Base-by-base conservation (phyloP, 1,139 yeast genomes). In the Magnusiomyces fungicola region DNA sequence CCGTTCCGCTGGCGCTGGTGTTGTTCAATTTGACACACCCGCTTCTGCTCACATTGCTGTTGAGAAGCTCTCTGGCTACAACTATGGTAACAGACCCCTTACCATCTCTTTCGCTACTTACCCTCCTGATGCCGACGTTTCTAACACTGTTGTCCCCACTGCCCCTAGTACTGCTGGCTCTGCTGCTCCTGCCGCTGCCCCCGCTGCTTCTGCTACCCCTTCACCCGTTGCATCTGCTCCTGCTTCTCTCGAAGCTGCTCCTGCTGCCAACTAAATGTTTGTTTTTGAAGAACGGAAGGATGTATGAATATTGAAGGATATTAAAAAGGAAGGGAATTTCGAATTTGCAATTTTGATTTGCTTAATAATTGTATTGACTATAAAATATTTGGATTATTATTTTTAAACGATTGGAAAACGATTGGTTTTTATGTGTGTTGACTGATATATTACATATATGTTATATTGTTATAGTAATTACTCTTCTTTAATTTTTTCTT, bases 51-150 rank as follows among this genome's bases (percentile, higher is more conserved):
- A 80, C 48, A 70, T 74, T 51, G 92, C 96, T 47, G 80, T 90
- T 56, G 72, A 72, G 50, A 85, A 83, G 67, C 76, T 90, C 63
- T 74, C 86, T 64, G 80, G 80, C 50, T 89, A 90, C 68, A 80
- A 76, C 57, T 90, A 90, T 62, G 97, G 97, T 59, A 89, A 86
- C 43, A 80, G 95, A 60, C 79, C 77, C 55, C 69, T 89, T 60
- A 71, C 66, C 44, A 76, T 89, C 44, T 71, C 88, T 1, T 89
- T 74, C 66, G 95, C 65, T 16, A 54, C 59, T 32, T 61, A 60
- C 49, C 52, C 34, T n/a, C 30, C 23, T 10, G 24, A 16, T 10
- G 30, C 46, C 3, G 45, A 29, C 19, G 29, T 48, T 34, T n/a
- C 25, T 19, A 32, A 32, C 21, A 39, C 25, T 25, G 33, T 45